Base-by-base conservation (phyloP, 768 basidiomycete genomes). In the Hericium coralloides region DNA sequence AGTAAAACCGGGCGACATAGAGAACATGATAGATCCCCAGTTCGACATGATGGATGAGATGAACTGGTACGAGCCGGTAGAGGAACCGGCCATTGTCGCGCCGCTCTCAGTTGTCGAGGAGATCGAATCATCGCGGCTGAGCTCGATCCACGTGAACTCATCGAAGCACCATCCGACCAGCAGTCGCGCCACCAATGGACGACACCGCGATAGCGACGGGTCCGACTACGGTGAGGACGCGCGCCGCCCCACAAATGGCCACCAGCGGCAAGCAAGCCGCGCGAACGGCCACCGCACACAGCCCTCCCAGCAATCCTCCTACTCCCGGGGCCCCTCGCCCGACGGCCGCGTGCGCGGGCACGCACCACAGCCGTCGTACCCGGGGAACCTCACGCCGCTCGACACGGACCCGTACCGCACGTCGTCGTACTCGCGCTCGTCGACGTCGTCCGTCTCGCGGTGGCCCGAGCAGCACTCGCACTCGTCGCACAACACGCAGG, bases 1-100 rank as follows among this genome's bases (percentile, higher is more conserved):
- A 5, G 76, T 88, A 17, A 89, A 89, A 65, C 84, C 91, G 1
- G 97, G 97, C 5, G 94, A 98, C 65, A 81, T 87, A 12, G 85
- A 84, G 60, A 83, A 82, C 55, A 79, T 83, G 48, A 76, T 81
- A 38, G 81, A 83, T 4, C 76, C 89, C 10, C 79, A 79, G 14
- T 74, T 74, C 20, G 74, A 76, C 55, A 81, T 84, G 66, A 77
- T 89, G 49, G 79, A 82, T 25, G 77, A 79, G 9, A 68, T 88
- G 5, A 57, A 53, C 20, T 63, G 62, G 31, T 78, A 58, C 25
- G 61, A 62, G 15, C 59, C 60, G 18, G 59, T 57, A 51, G 59
- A 65, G 9, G 60, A 64, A n/a, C 65, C 61, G 2, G 49, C 23
- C 9, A 57, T 55, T 10, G 60, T 62, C 38, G 77, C 60, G 66